Conservation (phyloP, 148 eudicot species). For the Cornus kousa region DNA sequence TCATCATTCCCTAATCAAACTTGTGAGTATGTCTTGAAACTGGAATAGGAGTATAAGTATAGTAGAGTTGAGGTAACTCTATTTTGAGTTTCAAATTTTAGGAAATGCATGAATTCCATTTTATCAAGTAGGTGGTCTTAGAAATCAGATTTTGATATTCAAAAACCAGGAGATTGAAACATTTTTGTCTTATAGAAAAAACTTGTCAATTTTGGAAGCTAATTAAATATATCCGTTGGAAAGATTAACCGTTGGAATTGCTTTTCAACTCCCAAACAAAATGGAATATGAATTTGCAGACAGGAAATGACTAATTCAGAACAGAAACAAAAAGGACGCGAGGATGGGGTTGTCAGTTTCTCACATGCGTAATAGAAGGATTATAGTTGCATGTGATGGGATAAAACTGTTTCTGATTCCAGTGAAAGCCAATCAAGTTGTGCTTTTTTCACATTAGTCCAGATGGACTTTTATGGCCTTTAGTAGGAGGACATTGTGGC, state of each 20-base stretch:
- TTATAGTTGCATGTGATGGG: not conserved
- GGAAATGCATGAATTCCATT: too few species aligned
- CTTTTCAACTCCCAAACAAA: constrained; percentile 2
- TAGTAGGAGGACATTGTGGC: not conserved
- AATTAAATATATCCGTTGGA: not conserved
- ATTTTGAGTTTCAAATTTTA: too few species aligned
- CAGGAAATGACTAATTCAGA: not conserved
- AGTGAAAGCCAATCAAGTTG: not conserved
- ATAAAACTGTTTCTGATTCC: not conserved
- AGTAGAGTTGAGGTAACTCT: too few species aligned
- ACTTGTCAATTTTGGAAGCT: not conserved
- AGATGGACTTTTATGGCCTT: not conserved
- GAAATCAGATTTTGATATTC: too few species aligned
- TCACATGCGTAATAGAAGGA: not conserved
- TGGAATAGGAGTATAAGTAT: too few species aligned
- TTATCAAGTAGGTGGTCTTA: too few species aligned
- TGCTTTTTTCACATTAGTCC: not conserved
- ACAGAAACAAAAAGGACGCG: not conserved
- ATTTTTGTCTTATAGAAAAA: not conserved
- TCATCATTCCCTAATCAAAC: too few species aligned
- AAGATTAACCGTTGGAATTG: not conserved
- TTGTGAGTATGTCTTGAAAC: too few species aligned
- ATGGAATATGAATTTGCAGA: not conserved
- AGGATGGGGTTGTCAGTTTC: not conserved
- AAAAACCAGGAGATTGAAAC: too few species aligned